Evolutionary conservation across 1,139 yeast species (phyloP).

Genomic region (Diutina mesorugosa): DNA sequence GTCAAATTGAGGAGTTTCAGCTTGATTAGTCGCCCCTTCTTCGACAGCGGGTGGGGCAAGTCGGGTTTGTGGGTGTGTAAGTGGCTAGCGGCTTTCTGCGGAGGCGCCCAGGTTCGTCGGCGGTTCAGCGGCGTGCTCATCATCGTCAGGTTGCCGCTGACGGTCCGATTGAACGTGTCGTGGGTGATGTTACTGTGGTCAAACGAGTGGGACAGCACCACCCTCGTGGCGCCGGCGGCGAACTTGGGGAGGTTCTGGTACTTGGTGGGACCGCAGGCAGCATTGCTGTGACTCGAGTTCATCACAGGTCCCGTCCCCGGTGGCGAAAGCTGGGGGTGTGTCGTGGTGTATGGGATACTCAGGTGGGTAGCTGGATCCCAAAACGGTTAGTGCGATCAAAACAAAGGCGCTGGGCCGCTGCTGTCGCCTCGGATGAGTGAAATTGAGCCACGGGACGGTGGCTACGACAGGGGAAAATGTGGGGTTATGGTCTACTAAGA

Average conservation of each 20-base stretch:
- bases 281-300: background rate
- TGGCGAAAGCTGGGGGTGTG: background rate
- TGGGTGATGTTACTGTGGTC: background rate
- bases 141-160: background rate
- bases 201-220: background rate
- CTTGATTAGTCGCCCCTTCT: slow-evolving; percentile 1
- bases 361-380: background rate
- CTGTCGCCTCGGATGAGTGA: background rate
- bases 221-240: background rate
- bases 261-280: background rate
- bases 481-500: background rate
- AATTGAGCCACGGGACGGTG: background rate
- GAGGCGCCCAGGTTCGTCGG: background rate
- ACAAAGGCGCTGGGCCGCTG: background rate
- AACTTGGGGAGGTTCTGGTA: background rate
- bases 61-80: background rate
- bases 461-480: background rate
- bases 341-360: background rate
- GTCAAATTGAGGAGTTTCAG: slow-evolving; percentile 13
- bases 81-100: background rate
- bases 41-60: background rate
- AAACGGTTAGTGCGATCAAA: background rate
- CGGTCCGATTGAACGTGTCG: background rate
- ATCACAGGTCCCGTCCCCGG: background rate
- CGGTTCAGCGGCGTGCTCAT: slow-evolving; percentile 1